Base-by-base conservation (phyloP, 768 basidiomycete genomes). In the Dictyophora rubrovolvata region DNA sequence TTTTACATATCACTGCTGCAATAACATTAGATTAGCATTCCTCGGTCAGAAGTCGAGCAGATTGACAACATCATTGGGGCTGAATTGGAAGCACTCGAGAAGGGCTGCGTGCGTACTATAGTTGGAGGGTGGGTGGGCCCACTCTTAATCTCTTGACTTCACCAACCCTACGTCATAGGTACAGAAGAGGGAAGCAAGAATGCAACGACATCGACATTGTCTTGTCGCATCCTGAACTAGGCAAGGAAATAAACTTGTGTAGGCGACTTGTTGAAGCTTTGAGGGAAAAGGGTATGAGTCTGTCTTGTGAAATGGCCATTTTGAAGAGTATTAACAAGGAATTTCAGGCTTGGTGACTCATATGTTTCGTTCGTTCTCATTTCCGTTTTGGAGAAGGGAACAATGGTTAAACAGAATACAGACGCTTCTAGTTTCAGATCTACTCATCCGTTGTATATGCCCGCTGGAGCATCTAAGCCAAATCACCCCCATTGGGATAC, bases 181-280 rank as follows among this genome's bases (percentile, higher is more conserved):
- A 93, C 71, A 82, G 94, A 28, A 74, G 93, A 57, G 93, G 93
- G 1, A 95, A 95, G 68, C 65, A 72, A 2, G 71, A 82, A 61
- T 89, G 86, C 66, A 89, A 87, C 65, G 93, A 96, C 67, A 84
- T 93, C 33, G 93, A 97, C 65, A 87, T 97, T 58, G 81, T 96
- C 1, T 86, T 95, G 67, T 87, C 85, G 36, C 89, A 93, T 65
- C 74, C 80, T 0, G 77, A 83, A 62, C 73, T 66, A 28, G 67
- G 64, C 9, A 75, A 78, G 49, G 76, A 86, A n/a, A 81, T 79
- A 60, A 83, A 79, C 3, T 73, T 93, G 1, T 82, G 85, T 63
- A 75, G 79, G 60, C 77, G 72, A 59, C 70, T 94, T 5, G 75
- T 89, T 11, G 73, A 73, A 47, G 72, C 74, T 55, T 74, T 93